Percentiles rank a stretch among this genome's conserved stretches.
Conservation (phyloP, 345 rosid genomes). For the Microthlaspi erraticum region DNA sequence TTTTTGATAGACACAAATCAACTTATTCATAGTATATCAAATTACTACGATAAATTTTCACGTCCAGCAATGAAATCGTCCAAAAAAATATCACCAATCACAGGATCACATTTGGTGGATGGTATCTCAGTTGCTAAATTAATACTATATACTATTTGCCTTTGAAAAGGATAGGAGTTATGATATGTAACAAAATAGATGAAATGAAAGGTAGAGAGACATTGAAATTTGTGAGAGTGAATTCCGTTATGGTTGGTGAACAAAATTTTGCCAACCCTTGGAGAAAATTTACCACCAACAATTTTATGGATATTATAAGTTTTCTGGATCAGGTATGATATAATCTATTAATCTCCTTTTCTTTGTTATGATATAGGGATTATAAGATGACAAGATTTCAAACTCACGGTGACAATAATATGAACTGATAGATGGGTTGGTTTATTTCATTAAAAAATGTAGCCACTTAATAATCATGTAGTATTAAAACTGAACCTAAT, state of each 20-base stretch:
- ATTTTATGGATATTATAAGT: constrained; percentile 9
- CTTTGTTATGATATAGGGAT: background rate
- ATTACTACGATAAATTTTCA: background rate
- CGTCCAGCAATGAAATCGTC: constrained; percentile 8
- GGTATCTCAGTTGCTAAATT: constrained; percentile 29
- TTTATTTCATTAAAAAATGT: constrained; percentile 22
- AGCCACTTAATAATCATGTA: constrained; percentile 37
- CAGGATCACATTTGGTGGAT: constrained; percentile 36
- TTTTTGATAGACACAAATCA: background rate
- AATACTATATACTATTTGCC: constrained; percentile 18
- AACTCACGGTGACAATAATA: constrained; percentile 26
- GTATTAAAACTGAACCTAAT: constrained; percentile 33
- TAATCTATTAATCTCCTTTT: constrained; percentile 20
- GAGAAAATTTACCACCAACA: constrained; percentile 46
- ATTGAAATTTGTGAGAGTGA: constrained; percentile 42
- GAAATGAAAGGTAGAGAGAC: constrained; percentile 35
- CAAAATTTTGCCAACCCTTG: constrained; percentile 51
- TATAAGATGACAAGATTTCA: constrained; percentile 22
- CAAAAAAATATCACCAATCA: constrained; percentile 27
- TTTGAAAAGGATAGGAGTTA: constrained; percentile 45
- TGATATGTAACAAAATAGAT: constrained; percentile 41
- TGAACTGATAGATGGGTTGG: constrained; percentile 27
- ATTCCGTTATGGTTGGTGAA: constrained; percentile 58
- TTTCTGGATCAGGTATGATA: constrained; percentile 25
- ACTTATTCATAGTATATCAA: background rate